Percentiles rank a stretch among this genome's conserved stretches.
These are phyloP conservation scores for Paradendryphiella salina DNA, from an alignment of 2,329 filamentous ascomycete genomes.

Conservation along the genomic window DNA sequence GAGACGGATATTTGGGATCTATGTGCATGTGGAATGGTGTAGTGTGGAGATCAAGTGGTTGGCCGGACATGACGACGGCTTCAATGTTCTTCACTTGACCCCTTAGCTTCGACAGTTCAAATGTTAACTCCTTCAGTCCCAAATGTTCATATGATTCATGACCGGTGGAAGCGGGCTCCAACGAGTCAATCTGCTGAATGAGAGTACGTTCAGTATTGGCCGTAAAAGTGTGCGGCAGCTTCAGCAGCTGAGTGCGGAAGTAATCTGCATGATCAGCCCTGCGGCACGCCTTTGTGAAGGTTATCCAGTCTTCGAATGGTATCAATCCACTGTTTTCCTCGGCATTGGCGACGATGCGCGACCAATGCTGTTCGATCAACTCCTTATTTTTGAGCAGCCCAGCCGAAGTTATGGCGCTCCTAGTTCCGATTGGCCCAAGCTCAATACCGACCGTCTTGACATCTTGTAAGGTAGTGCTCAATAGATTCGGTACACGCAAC, in stretches of 20 bases:
- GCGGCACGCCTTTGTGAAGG: constrained; percentile 39
- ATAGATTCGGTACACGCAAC: constrained; percentile 29
- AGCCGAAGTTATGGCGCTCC: constrained; percentile 35
- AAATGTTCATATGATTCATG: constrained; percentile 14
- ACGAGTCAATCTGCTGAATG: constrained; percentile 7
- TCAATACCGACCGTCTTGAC: constrained; percentile 23
- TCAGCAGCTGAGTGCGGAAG: constrained; percentile 32
- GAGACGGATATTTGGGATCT: constrained; percentile 24
- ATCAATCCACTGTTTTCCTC: constrained; percentile 29
- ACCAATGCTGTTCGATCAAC: constrained; percentile 40
- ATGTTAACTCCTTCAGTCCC: constrained; percentile 19
- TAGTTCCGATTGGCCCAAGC: constrained; percentile 25
- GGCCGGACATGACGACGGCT: constrained; percentile 38
- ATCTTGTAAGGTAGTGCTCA: constrained; percentile 32
- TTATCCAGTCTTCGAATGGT: constrained; percentile 38
- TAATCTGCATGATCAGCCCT: constrained; percentile 24
- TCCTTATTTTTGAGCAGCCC: constrained; percentile 31
- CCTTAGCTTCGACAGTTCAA: constrained; percentile 27
- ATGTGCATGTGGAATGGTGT: constrained; percentile 47
- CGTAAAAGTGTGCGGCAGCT: constrained; percentile 32
- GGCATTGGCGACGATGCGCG: constrained; percentile 25
- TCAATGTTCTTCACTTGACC: constrained; percentile 34
- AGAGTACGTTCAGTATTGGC: constrained; percentile 15
- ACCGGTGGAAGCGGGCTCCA: neutral
- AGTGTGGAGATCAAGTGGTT: constrained; percentile 42